A percentile compares a stretch with the other conserved stretches of the same genome.
Evolutionary conservation across 768 basidiomycete species (phyloP).

Genomic region (Gautieria morchelliformis): DNA sequence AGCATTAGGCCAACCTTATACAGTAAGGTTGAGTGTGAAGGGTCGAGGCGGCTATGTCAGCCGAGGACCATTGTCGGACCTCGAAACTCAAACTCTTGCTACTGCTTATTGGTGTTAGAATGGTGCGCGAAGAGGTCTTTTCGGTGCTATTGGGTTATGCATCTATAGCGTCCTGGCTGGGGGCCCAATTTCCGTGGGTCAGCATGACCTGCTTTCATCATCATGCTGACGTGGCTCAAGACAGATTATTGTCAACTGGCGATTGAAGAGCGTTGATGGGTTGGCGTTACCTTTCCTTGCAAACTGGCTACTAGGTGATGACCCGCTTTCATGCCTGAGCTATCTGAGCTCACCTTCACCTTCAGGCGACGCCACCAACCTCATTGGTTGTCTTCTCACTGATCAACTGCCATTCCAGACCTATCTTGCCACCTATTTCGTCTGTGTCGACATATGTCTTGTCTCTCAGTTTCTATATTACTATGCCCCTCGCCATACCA

Average conservation of each 20-base stretch:
- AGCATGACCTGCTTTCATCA: not conserved
- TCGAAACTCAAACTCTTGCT: not conserved
- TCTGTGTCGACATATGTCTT: slow-evolving; percentile 67
- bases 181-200: slow-evolving; percentile 83
- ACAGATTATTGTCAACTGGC: slow-evolving; percentile 75
- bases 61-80: not conserved
- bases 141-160: slow-evolving; percentile 44
- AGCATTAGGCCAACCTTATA: too few species aligned
- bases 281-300: slow-evolving; percentile 88
- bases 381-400: slow-evolving; percentile 85
- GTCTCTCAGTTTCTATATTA: slow-evolving; percentile 81
- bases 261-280: slow-evolving; percentile 72
- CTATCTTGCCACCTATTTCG: slow-evolving; percentile 88
- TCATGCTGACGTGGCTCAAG: slow-evolving; percentile 27
- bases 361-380: slow-evolving; percentile 84
- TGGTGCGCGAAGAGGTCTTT: slow-evolving; percentile 2
- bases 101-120: not conserved
- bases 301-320: slow-evolving; percentile 84
- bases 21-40: too few species aligned
- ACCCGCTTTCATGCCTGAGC: not conserved
- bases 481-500: slow-evolving; percentile 22
- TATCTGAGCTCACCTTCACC: not conserved
- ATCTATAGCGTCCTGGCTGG: slow-evolving; percentile 74
- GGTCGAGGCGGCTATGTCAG: not conserved
- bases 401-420: slow-evolving; percentile 93